Conservation (phyloP, 345 rosid species). For the Melaleuca alternifolia region DNA sequence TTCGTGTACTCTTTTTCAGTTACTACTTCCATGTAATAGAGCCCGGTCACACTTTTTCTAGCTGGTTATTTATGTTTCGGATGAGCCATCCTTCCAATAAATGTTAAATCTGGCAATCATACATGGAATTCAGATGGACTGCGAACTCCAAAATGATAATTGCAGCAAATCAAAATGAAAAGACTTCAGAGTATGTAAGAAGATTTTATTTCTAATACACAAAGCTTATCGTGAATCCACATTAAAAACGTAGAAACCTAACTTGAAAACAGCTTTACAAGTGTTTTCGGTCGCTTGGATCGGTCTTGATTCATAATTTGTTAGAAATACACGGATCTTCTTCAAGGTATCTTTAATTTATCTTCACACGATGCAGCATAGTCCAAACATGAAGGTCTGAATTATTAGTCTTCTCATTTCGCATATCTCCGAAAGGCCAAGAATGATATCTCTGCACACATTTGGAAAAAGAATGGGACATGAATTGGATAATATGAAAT, state of each 20-base stretch:
- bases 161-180: not conserved
- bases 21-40: not conserved
- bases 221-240: not conserved
- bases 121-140: not conserved
- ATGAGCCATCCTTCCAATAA: not conserved
- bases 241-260: not conserved
- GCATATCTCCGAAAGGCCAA: not conserved
- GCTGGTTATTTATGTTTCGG: not conserved
- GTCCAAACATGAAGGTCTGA: too few species aligned
- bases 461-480: not conserved
- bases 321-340: not conserved
- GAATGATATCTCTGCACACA: not conserved
- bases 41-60: not conserved
- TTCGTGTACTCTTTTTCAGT: not conserved
- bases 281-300: not conserved
- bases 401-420: not conserved
- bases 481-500: not conserved
- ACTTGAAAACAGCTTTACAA: not conserved
- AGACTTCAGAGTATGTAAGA: not conserved
- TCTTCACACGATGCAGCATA: too few species aligned
- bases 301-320: not conserved
- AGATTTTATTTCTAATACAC: not conserved
- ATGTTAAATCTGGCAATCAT: not conserved
- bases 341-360: not conserved
- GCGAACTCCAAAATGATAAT: not conserved